phyloP scores from a whole-genome alignment of 2,329 filamentous ascomycete species.

The Neofusicoccum kwambonambiense region DNA sequence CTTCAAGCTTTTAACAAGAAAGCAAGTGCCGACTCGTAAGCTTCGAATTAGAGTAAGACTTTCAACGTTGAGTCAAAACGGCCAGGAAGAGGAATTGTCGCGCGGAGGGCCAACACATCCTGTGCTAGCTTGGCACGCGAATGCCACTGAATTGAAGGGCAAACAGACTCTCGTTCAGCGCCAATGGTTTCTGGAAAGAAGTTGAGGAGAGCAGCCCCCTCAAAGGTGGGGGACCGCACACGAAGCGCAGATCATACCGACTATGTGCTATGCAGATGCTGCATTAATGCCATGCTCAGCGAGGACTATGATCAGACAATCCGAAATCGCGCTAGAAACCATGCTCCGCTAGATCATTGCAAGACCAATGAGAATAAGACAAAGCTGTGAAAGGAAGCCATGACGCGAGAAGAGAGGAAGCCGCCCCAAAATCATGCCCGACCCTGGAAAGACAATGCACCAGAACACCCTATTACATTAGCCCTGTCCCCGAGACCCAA shows the following conservation, averaged over 20 bases:
- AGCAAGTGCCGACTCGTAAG: neutral
- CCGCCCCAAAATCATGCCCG: neutral
- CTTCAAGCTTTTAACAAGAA: neutral
- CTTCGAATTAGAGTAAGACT: neutral
- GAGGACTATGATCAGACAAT: neutral
- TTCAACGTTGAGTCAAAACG: neutral
- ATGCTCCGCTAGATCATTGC: neutral
- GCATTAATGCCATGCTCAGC: neutral
- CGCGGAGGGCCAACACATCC: no score
- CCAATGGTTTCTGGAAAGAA: neutral
- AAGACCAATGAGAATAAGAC: neutral
- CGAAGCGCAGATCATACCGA: neutral
- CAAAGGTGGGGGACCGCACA: neutral
- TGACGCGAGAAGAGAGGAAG: neutral
- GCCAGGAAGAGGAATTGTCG: no score
- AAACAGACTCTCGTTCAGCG: no score
- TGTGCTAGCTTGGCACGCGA: no score
- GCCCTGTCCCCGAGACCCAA: neutral
- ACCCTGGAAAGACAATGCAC: constrained; percentile 2
- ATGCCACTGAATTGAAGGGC: no score
- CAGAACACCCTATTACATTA: constrained; percentile 12
- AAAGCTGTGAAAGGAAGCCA: neutral
- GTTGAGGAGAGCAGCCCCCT: neutral
- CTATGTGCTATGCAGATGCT: neutral
- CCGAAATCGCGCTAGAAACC: neutral